Evolutionary conservation across 2,329 filamentous ascomycete genomes (phyloP).

Genomic region (Cryphonectria radicalis): DNA sequence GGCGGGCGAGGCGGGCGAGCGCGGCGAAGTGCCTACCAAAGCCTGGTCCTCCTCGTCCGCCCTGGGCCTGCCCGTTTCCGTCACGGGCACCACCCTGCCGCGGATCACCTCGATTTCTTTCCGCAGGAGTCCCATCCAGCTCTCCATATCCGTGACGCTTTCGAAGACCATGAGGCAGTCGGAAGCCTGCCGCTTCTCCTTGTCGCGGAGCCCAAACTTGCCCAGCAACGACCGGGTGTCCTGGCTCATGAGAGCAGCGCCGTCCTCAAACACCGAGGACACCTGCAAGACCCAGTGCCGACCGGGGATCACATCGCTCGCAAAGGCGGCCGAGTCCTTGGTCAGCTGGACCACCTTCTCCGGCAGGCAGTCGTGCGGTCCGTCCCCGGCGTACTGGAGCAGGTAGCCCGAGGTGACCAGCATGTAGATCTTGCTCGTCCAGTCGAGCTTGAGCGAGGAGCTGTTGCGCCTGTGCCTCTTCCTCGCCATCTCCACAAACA

Average conservation of each 20-base stretch:
- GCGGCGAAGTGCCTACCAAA: background rate
- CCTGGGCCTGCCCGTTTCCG: conserved; percentile 62
- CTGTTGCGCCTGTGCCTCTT: conserved; percentile 53
- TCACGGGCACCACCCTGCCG: conserved; percentile 62
- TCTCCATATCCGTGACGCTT: conserved; percentile 73
- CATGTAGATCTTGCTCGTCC: conserved; percentile 74
- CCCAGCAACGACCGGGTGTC: conserved; percentile 67
- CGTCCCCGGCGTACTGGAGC: conserved; percentile 74
- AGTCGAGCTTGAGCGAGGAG: conserved; percentile 58
- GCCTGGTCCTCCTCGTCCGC: conserved; percentile 45
- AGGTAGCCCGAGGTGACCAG: conserved; percentile 73
- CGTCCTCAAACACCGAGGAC: conserved; percentile 65
- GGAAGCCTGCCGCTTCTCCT: conserved; percentile 60
- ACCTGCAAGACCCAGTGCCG: conserved; percentile 81
- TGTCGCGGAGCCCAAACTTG: conserved; percentile 63
- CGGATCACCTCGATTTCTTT: conserved; percentile 72
- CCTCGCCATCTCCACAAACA: conserved; percentile 47
- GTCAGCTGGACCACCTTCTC: conserved; percentile 75
- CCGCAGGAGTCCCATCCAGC: conserved; percentile 72
- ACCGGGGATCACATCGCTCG: conserved; percentile 78
- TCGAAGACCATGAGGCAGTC: conserved; percentile 76
- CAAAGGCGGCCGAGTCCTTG: conserved; percentile 79
- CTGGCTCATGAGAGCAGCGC: conserved; percentile 50
- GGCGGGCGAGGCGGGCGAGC: conserved; percentile 34
- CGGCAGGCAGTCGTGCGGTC: conserved; percentile 70